phyloP scores from a whole-genome alignment of 2,329 filamentous ascomycete genomes.

The Spiromastix sp. region DNA sequence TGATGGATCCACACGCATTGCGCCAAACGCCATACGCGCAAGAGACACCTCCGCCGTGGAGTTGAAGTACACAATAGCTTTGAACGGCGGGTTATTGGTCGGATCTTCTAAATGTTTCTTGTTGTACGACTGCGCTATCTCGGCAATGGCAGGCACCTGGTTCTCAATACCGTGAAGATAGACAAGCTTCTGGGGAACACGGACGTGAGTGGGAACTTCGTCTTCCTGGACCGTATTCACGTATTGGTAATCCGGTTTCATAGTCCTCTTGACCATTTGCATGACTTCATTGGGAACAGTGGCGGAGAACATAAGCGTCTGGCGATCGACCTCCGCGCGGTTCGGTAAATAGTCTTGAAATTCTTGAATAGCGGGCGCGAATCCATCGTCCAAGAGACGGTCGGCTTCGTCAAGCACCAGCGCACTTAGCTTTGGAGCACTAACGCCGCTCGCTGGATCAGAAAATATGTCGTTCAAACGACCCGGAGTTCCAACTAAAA shows the following conservation, averaged over 20 bases:
- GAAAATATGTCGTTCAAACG: slow-evolving; percentile 71
- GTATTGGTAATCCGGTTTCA: slow-evolving; percentile 78
- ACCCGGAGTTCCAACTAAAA: slow-evolving; percentile 84
- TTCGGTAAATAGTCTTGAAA: slow-evolving; percentile 56
- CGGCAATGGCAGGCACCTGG: slow-evolving; percentile 62
- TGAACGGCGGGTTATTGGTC: slow-evolving; percentile 56
- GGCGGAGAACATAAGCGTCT: slow-evolving; percentile 92
- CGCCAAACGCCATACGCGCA: slow-evolving; percentile 48
- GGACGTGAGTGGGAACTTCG: slow-evolving; percentile 74
- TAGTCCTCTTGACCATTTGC: slow-evolving; percentile 62
- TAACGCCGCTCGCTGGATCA: slow-evolving; percentile 53
- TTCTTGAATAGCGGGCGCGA: slow-evolving; percentile 53
- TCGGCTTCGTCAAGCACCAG: slow-evolving; percentile 59
- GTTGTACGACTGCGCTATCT: slow-evolving; percentile 58
- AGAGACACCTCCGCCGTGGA: slow-evolving; percentile 64
- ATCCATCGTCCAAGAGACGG: slow-evolving; percentile 57
- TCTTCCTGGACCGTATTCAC: slow-evolving; percentile 77
- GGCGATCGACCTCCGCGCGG: slow-evolving; percentile 54
- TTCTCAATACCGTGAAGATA: slow-evolving; percentile 61
- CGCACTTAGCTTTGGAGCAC: slow-evolving; percentile 49
- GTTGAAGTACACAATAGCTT: slow-evolving; percentile 89
- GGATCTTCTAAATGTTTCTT: slow-evolving; percentile 28
- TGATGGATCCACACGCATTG: slow-evolving; percentile 31
- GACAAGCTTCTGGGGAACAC: slow-evolving; percentile 70
- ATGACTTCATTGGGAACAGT: slow-evolving; percentile 82